Evolutionary conservation across 78 protist species (phyloP).

Genomic region (Andalucia godoyi): DNA sequence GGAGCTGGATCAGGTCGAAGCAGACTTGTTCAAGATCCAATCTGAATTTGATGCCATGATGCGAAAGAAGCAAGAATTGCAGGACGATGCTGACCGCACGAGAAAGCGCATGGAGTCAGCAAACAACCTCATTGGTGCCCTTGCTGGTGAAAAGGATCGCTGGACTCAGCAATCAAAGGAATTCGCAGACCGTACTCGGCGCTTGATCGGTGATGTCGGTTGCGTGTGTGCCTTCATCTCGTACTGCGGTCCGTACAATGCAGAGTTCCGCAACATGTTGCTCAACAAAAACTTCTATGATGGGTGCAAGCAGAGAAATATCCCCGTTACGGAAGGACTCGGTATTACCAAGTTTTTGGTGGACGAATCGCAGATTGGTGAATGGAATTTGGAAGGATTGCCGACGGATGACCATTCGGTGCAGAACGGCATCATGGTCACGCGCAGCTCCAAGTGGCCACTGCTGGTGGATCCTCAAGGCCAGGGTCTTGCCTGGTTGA

Average conservation of each 20-base stretch:
- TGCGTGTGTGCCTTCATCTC: constrained; percentile 64
- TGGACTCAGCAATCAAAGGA: constrained; percentile 56
- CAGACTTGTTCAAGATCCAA: constrained; percentile 26
- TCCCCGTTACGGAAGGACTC: constrained; percentile 56
- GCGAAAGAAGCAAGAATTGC: constrained; percentile 46
- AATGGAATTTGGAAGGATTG: constrained; percentile 76
- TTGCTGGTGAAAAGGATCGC: constrained; percentile 70
- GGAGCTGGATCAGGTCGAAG: constrained; percentile 43
- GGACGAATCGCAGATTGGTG: constrained; percentile 51
- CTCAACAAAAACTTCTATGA: constrained; percentile 14
- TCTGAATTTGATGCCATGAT: constrained; percentile 48
- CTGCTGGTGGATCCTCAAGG: constrained; percentile 87
- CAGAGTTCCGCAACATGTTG: constrained; percentile 48
- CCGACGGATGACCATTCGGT: constrained; percentile 79
- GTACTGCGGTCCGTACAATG: constrained; percentile 83
- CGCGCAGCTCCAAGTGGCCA: constrained; percentile 49
- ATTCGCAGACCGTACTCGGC: constrained; percentile 31
- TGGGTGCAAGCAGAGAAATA: background rate
- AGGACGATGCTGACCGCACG: constrained; percentile 53
- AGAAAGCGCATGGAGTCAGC: constrained; percentile 55
- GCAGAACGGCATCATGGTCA: constrained; percentile 82
- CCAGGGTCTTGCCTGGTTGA: constrained; percentile 74
- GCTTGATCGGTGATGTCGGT: constrained; percentile 75
- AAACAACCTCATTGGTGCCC: constrained; percentile 58
- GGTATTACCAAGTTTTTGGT: constrained; percentile 35